Conservation (phyloP, 176 grass and related monocot species). For the bread wheat (Triticum aestivum) region IWGSC_CS_RefSeq_v2.1 NC_057799.1:117990324-117990823, state of each 20-base stretch:
- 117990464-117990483: slow-evolving; percentile 64
- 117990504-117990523: slow-evolving; percentile 47
- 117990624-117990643: background rate
- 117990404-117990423: slow-evolving; percentile 24
- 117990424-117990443: background rate
- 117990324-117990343: slow-evolving; percentile 63
- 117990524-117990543: slow-evolving; percentile 18
- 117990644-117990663: slow-evolving; percentile 15
- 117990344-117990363: slow-evolving; percentile 44
- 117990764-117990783: slow-evolving; percentile 16
- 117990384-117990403: slow-evolving; percentile 21
- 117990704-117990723: background rate
- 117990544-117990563: background rate
- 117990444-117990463: slow-evolving; percentile 43
- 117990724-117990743: background rate
- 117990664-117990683: background rate
- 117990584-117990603: background rate
- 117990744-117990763: slow-evolving; percentile 37
- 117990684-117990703: slow-evolving; percentile 7
- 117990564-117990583: background rate
- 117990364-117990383: slow-evolving; percentile 48
- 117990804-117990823: slow-evolving; percentile 30
- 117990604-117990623: background rate
- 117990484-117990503: slow-evolving; percentile 46
- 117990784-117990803: background rate